Base-by-base conservation (phyloP, 139 green algal species). In the Chlamydomonas eustigma region DNA sequence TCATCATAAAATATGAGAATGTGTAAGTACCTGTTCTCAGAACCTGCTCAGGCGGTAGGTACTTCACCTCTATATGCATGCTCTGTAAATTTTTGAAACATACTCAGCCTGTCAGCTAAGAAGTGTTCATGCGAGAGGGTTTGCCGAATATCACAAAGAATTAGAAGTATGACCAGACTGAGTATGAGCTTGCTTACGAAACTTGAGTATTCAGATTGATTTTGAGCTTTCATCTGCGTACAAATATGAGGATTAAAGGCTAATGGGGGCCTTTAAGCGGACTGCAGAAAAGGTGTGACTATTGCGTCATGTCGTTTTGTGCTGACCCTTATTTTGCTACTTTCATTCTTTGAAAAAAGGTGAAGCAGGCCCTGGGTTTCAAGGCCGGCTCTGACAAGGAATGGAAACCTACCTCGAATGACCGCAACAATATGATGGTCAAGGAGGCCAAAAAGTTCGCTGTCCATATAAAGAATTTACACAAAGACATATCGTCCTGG, bases 141-240 rank as follows among this genome's bases (percentile, higher is more conserved):
- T n/a, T n/a, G n/a, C n/a, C n/a, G n/a, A n/a, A n/a, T n/a, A n/a
- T n/a, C n/a, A n/a, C n/a, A n/a, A n/a, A n/a, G n/a, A n/a, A n/a
- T n/a, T n/a, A n/a, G n/a, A n/a, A n/a, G n/a, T n/a, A n/a, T n/a
- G n/a, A n/a, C n/a, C n/a, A n/a, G n/a, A n/a, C n/a, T n/a, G n/a
- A n/a, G n/a, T n/a, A n/a, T n/a, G n/a, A n/a, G n/a, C n/a, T n/a
- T n/a, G n/a, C n/a, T n/a, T n/a, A n/a, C n/a, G n/a, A n/a, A n/a
- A n/a, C n/a, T n/a, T n/a, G n/a, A n/a, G n/a, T n/a, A n/a, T n/a
- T n/a, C n/a, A n/a, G n/a, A n/a, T n/a, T n/a, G n/a, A n/a, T n/a
- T n/a, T n/a, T n/a, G n/a, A n/a, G n/a, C n/a, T n/a, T n/a, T 52
- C 34, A 89, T 81, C 71, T 79, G 31, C 87, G 76, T 25, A 77